Evolutionary conservation across 495 filamentous ascomycete genomes (phyloP).

Genomic region (Apiosordaria backusii): DNA sequence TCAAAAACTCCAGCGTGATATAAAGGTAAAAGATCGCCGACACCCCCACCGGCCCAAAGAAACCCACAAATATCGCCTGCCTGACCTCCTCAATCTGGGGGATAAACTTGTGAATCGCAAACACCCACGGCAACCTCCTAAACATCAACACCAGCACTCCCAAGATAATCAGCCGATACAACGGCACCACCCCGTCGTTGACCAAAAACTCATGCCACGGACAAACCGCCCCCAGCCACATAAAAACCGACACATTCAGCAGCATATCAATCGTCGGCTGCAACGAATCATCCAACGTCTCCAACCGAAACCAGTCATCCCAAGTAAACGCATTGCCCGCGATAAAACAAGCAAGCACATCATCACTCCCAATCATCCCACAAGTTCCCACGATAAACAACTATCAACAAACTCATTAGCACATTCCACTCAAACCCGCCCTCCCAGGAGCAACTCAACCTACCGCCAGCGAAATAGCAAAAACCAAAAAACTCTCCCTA

Average conservation of each 20-base stretch:
- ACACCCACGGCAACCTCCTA: slow-evolving; percentile 73
- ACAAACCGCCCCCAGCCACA: slow-evolving; percentile 88
- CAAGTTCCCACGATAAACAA: slow-evolving; percentile 84
- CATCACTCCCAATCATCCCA: slow-evolving; percentile 87
- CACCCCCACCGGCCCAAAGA: slow-evolving; percentile 95
- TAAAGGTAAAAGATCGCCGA: slow-evolving; percentile 89
- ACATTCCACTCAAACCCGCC: neutral
- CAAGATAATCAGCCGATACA: slow-evolving; percentile 72
- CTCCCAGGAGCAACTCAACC: neutral
- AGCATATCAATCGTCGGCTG: slow-evolving; percentile 86
- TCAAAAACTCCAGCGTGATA: slow-evolving; percentile 66
- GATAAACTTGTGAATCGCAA: slow-evolving; percentile 69
- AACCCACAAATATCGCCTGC: slow-evolving; percentile 81
- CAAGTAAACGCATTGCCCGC: slow-evolving; percentile 89
- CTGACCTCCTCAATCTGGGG: slow-evolving; percentile 70
- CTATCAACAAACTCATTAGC: neutral
- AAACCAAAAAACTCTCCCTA: slow-evolving; percentile 85
- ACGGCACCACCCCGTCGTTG: slow-evolving; percentile 63
- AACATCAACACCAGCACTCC: slow-evolving; percentile 79
- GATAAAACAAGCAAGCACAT: slow-evolving; percentile 89
- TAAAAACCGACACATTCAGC: slow-evolving; percentile 77
- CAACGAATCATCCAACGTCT: slow-evolving; percentile 82
- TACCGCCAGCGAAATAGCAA: slow-evolving; percentile 41
- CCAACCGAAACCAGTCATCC: slow-evolving; percentile 90
- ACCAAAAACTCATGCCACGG: slow-evolving; percentile 70